Conservation (phyloP, 257 asterid species). For the Salvia splendens region DNA sequence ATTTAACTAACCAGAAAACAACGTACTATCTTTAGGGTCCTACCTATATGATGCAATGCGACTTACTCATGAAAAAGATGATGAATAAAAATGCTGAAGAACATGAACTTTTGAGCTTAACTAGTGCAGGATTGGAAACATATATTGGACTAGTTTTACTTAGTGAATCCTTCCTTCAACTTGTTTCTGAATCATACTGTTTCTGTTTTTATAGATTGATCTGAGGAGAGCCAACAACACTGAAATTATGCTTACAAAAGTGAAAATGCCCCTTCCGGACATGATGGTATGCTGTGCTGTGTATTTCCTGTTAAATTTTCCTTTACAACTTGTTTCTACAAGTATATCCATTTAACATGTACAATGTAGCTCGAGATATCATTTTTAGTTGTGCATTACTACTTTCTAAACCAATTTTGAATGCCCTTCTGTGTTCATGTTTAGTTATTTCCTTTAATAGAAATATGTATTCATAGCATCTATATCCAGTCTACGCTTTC, state of each 20-base stretch:
- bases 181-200: slow-evolving; percentile 25
- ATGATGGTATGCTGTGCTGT: slow-evolving; percentile 75
- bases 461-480: slow-evolving; percentile 13
- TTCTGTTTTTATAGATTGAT: slow-evolving; percentile 66
- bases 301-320: slow-evolving; percentile 24
- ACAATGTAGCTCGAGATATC: slow-evolving; percentile 1
- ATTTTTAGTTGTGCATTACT: not conserved
- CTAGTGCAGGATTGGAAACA: not conserved
- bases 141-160: slow-evolving; percentile 10
- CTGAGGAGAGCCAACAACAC: slow-evolving; percentile 97
- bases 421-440: slow-evolving; percentile 9
- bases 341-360: not conserved
- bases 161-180: slow-evolving; percentile 7
- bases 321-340: slow-evolving; percentile 8
- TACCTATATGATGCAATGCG: slow-evolving; percentile 5
- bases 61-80: slow-evolving; percentile 13
- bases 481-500: slow-evolving; percentile 19
- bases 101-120: not conserved
- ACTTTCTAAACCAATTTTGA: slow-evolving; percentile 21
- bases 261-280: slow-evolving; percentile 99
- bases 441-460: not conserved
- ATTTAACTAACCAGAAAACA: no score
- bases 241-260: slow-evolving; percentile 99
- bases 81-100: slow-evolving; percentile 6
- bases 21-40: not conserved